Conservation (phyloP, 345 rosid species). For the Lepidium africanum region DNA sequence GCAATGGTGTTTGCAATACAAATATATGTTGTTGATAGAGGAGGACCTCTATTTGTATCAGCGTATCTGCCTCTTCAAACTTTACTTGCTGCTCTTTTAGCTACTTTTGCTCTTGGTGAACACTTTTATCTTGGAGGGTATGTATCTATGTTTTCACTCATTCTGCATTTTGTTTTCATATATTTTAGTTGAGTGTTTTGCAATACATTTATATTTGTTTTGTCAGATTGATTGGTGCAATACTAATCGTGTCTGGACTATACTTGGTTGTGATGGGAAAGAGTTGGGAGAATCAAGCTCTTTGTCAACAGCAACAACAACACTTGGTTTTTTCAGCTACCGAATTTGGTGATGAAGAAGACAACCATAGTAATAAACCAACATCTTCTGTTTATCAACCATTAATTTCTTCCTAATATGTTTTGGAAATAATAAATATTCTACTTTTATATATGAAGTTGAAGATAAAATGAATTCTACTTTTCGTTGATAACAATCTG, state of each 20-base stretch:
- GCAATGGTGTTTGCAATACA: slow-evolving; percentile 61
- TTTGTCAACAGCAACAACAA: slow-evolving; percentile 12
- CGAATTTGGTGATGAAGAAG: slow-evolving; percentile 3
- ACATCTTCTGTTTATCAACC: slow-evolving; percentile 28
- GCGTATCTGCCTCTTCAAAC: slow-evolving; percentile 56
- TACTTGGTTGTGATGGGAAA: slow-evolving; percentile 62
- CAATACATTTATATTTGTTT: not conserved
- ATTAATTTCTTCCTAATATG: slow-evolving; percentile 21
- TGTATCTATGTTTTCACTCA: not conserved
- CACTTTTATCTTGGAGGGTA: slow-evolving; percentile 65
- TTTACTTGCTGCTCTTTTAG: slow-evolving; percentile 52
- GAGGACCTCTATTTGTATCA: slow-evolving; percentile 62
- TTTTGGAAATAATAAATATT: not conserved
- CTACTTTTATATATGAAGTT: not conserved
- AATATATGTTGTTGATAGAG: slow-evolving; percentile 54
- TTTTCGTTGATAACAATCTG: not conserved
- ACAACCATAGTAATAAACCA: not conserved
- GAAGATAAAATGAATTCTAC: not conserved
- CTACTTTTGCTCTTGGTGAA: slow-evolving; percentile 48
- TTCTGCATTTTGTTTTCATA: not conserved
- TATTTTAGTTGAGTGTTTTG: not conserved
- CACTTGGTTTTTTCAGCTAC: not conserved
- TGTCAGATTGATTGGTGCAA: slow-evolving; percentile 50
- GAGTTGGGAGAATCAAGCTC: slow-evolving; percentile 39
- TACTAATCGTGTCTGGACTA: slow-evolving; percentile 44